These are phyloP conservation scores for Comarum palustre DNA, from an alignment of 306 rosid genomes.

Conservation along the genomic window DNA sequence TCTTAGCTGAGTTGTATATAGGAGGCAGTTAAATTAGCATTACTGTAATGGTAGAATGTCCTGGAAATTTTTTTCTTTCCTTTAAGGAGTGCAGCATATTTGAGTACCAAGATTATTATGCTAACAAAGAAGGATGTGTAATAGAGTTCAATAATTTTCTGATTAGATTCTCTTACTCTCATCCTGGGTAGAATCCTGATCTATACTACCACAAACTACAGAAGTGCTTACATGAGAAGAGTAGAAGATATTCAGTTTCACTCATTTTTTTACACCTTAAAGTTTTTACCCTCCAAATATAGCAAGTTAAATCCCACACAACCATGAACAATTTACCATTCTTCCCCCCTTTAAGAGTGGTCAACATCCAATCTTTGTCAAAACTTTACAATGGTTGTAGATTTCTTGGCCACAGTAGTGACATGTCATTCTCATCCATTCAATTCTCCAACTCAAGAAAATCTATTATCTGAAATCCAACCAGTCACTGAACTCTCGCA, in stretches of 20 bases:
- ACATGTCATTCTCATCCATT: not conserved
- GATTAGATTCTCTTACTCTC: not conserved
- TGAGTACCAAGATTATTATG: not conserved
- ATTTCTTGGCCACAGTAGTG: not conserved
- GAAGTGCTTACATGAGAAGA: not conserved
- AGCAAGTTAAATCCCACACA: not conserved
- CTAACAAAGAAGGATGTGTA: not conserved
- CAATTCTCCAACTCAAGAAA: not conserved
- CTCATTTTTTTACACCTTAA: not conserved
- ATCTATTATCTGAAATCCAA: not conserved
- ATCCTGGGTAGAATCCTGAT: not conserved
- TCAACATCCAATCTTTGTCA: conserved; percentile 6
- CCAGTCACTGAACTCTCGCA: not conserved
- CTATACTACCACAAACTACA: not conserved
- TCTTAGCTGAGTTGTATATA: too few species aligned
- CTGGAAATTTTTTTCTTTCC: not conserved
- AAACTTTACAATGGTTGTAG: not conserved
- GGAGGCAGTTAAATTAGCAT: conserved; percentile 1
- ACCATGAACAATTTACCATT: not conserved
- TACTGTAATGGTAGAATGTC: conserved; percentile 1
- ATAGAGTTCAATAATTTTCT: not conserved
- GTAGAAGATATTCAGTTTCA: not conserved
- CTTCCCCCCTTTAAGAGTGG: not conserved
- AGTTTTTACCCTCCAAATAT: not conserved
- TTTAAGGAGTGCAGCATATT: not conserved